Conservation (phyloP, 306 rosid genomes). For the Rosa chinensis region DNA sequence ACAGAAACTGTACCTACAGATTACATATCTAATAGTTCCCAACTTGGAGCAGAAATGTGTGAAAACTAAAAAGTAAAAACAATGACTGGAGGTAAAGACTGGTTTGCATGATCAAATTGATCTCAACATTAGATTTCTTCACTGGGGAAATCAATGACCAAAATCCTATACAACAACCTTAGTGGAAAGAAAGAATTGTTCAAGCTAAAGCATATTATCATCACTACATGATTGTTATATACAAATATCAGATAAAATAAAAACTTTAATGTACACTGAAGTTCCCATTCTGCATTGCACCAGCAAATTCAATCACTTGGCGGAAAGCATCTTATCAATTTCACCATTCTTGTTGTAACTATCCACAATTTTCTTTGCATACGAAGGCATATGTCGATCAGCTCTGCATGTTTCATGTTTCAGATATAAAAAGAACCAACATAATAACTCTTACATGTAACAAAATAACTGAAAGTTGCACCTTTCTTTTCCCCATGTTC, state of each 20-base stretch:
- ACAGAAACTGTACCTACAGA: no score
- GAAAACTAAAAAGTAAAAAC: no score
- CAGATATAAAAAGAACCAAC: conserved; percentile 17
- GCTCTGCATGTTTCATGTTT: conserved; percentile 63
- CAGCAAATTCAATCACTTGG: conserved; percentile 36
- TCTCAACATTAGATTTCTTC: no score
- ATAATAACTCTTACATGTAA: neutral
- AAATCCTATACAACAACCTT: neutral
- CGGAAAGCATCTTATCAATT: conserved; percentile 66
- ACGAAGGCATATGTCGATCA: conserved; percentile 76
- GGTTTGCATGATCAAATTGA: no score
- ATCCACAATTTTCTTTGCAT: conserved; percentile 84
- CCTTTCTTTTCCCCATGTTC: conserved; percentile 93
- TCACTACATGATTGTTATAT: no score
- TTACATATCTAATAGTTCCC: no score
- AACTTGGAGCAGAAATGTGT: no score
- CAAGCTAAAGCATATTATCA: neutral
- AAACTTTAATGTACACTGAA: neutral
- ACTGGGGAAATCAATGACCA: neutral
- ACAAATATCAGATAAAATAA: no score
- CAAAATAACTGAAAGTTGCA: conserved; percentile 22
- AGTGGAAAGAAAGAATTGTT: neutral
- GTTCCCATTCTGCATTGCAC: conserved; percentile 3
- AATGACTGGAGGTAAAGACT: no score
- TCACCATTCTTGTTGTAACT: conserved; percentile 84